Evolutionary conservation across 257 asterid genomes (phyloP).

Genomic region (Haberlea rhodopensis): DNA sequence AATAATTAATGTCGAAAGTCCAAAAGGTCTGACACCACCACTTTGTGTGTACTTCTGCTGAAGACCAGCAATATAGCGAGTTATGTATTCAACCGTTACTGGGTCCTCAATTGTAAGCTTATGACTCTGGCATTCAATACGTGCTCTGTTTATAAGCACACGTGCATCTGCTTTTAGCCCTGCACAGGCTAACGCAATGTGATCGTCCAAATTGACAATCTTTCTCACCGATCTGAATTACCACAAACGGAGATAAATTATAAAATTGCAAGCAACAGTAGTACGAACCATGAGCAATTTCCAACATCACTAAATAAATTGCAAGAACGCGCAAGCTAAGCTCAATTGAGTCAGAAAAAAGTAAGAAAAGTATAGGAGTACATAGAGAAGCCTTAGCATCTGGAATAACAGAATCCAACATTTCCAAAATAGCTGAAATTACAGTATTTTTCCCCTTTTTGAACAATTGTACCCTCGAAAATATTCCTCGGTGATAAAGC

Average conservation of each 20-base stretch:
- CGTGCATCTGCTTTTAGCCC: slow-evolving; percentile 98
- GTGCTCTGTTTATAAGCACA: slow-evolving; percentile 81
- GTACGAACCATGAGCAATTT: not conserved
- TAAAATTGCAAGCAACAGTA: not conserved
- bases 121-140: slow-evolving; percentile 81
- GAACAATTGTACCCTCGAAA: not conserved
- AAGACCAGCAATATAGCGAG: slow-evolving; percentile 96
- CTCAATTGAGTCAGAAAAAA: not conserved
- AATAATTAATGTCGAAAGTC: slow-evolving; percentile 91
- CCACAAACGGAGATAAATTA: not conserved
- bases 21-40: slow-evolving; percentile 99
- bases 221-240: slow-evolving; percentile 83
- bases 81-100: slow-evolving; percentile 92
- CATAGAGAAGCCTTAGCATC: not conserved
- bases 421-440: too few relatives aligned
- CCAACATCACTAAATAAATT: too few relatives aligned
- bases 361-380: too few relatives aligned
- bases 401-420: not conserved
- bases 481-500: not conserved
- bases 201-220: slow-evolving; percentile 89
- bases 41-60: slow-evolving; percentile 99
- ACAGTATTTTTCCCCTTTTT: not conserved
- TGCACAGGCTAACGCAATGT: slow-evolving; percentile 95
- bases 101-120: slow-evolving; percentile 92
- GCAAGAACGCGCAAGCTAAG: too few relatives aligned